These are phyloP conservation scores for Cyanidium caldarium DNA, from an alignment of 23 red algal genomes.

Conservation along the genomic window DNA sequence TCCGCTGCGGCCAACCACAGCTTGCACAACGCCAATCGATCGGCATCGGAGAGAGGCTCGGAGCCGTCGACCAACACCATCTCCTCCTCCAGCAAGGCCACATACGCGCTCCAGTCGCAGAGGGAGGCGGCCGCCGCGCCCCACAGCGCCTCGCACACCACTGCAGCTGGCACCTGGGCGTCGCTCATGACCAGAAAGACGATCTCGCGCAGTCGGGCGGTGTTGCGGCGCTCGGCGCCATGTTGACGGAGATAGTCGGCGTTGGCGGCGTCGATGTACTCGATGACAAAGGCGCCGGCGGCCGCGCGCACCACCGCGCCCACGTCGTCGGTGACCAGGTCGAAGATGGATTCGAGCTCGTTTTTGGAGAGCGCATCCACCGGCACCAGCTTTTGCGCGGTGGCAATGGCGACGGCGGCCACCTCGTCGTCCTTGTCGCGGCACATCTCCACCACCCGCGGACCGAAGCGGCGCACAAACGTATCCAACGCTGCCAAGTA, in stretches of 20 bases:
- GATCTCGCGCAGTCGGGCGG: constrained; percentile 25
- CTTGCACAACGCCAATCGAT: constrained; percentile 7
- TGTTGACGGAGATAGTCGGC: not conserved
- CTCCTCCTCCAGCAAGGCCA: constrained; percentile 19
- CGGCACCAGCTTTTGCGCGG: constrained; percentile 23
- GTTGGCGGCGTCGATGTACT: not conserved
- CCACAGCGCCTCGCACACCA: constrained; percentile 44
- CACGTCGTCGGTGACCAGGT: not conserved
- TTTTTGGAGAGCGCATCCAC: not conserved
- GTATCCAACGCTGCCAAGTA: constrained; percentile 25
- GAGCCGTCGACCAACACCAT: not conserved
- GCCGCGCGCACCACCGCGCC: constrained; percentile 3
- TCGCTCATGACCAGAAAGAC: constrained; percentile 10
- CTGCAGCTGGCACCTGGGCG: not conserved
- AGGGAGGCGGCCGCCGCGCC: constrained; percentile 19
- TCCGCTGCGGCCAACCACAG: constrained; percentile 27
- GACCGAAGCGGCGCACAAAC: constrained; percentile 51
- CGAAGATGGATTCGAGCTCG: constrained; percentile 2
- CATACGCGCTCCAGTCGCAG: constrained; percentile 47
- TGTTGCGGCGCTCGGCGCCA: not conserved
- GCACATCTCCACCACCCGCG: constrained; percentile 55
- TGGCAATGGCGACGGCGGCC: constrained; percentile 32
- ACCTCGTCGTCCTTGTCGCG: constrained; percentile 58
- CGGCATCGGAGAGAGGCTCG: constrained; percentile 25
- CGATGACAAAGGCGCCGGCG: constrained; percentile 7